A percentile compares a stretch with the other conserved stretches of the same genome.
Evolutionary conservation across 2,329 filamentous ascomycete genomes (phyloP).

Genomic region (Pseudogymnoascus destructans): DNA sequence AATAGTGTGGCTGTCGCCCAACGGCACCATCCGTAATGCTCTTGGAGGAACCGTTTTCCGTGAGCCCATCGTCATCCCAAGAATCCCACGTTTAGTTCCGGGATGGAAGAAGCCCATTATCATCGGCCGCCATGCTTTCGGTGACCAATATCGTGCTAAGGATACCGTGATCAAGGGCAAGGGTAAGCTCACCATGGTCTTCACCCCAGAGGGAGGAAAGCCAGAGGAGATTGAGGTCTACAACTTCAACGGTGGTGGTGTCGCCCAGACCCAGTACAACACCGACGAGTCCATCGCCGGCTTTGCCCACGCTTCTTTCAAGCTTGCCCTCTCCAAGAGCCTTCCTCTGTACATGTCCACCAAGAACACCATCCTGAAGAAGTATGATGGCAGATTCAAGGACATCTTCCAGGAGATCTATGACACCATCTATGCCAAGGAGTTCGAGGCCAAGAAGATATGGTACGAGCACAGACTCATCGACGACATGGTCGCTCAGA

Average conservation of each 20-base stretch:
- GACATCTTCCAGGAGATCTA: slow-evolving; percentile 98
- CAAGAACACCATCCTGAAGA: slow-evolving; percentile 99
- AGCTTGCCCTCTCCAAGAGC: slow-evolving; percentile 76
- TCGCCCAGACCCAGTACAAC: slow-evolving; percentile 96
- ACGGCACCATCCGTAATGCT: slow-evolving; percentile 69
- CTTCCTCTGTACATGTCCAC: slow-evolving; percentile 99
- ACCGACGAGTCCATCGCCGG: slow-evolving; percentile 89
- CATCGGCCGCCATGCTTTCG: slow-evolving; percentile 95
- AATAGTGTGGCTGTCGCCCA: slow-evolving; percentile 93
- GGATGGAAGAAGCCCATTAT: slow-evolving; percentile 99
- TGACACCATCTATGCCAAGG: slow-evolving; percentile 70
- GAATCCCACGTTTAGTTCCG: slow-evolving; percentile 83
- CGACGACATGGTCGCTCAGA: slow-evolving; percentile 99
- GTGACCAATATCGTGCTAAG: slow-evolving; percentile 96
- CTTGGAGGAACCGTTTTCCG: slow-evolving; percentile 95
- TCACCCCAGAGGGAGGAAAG: slow-evolving; percentile 71
- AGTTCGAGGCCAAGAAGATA: slow-evolving; percentile 83
- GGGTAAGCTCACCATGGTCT: slow-evolving; percentile 90
- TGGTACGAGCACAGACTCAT: slow-evolving; percentile 99
- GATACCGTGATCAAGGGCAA: slow-evolving; percentile 71
- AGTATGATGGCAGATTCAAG: slow-evolving; percentile 98
- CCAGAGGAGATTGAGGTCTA: slow-evolving; percentile 81
- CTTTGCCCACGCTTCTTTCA: slow-evolving; percentile 94
- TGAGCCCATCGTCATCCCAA: slow-evolving; percentile 92
- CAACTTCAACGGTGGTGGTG: slow-evolving; percentile 76